Percentiles rank a stretch among this genome's conserved stretches.
Conservation (phyloP, 2,329 filamentous ascomycete species). For the Ophiocordyceps robertsii region DNA sequence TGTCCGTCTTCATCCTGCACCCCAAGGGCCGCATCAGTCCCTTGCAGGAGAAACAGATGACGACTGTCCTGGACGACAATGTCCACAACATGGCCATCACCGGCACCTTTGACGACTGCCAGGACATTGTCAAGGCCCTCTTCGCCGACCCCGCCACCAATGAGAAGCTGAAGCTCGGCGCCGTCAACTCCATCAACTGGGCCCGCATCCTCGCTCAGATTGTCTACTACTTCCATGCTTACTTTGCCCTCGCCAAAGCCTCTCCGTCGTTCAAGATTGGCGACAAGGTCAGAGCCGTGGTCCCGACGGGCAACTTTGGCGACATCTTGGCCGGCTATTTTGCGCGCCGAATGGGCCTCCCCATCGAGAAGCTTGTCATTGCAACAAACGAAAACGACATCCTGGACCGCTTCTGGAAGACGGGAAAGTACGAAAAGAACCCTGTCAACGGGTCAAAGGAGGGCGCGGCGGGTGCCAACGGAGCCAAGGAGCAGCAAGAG, state of each 20-base stretch:
- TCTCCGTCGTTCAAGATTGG: constrained; percentile 47
- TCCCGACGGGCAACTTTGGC: constrained; percentile 93
- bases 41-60: constrained; percentile 94
- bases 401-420: constrained; percentile 87
- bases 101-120: constrained; percentile 1
- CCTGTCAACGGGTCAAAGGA: constrained; percentile 42
- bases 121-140: constrained; percentile 83
- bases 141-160: constrained; percentile 82
- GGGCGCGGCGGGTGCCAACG: constrained; percentile 51
- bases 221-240: constrained; percentile 92
- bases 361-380: constrained; percentile 75
- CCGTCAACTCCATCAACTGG: constrained; percentile 96
- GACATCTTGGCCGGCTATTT: constrained; percentile 92
- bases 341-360: constrained; percentile 78
- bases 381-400: constrained; percentile 98
- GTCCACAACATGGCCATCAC: constrained; percentile 82
- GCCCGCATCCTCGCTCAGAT: constrained; percentile 92
- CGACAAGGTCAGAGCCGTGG: constrained; percentile 69
- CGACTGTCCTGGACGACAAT: constrained; percentile 77
- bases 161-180: constrained; percentile 67
- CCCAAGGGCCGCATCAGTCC: constrained; percentile 84
- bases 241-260: constrained; percentile 62
- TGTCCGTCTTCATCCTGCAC: constrained; percentile 88
- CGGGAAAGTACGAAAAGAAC: constrained; percentile 80
- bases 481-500: constrained; percentile 49